Base-by-base conservation (phyloP, 768 basidiomycete genomes). In the Astraeus odoratus region DNA sequence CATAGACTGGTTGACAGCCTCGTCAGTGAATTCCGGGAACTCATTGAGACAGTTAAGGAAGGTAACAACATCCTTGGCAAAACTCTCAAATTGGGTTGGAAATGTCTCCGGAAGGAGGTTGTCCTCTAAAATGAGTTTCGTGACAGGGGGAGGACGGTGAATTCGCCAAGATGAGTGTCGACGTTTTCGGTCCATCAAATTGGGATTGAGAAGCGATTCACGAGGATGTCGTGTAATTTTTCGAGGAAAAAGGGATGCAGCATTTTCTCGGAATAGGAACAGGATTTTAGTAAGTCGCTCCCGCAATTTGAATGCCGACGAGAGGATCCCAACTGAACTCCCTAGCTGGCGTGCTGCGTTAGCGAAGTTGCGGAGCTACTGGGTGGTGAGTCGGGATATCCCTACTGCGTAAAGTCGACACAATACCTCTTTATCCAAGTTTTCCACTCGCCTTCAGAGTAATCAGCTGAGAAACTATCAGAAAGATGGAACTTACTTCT, bases 331-430 rank as follows among this genome's bases (percentile, higher is more conserved):
- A 27, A 78, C 74, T 0, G 76, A 78, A 44, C 74, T 75, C 3
- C 77, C 76, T 1, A 77, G 59, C 43, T 76, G 76, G 15, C 77
- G 73, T 16, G 75, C 74, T 7, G 77, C 75, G 19, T 77, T 77
- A 22, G 72, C 70, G 50, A 77, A 78, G 55, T 73, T 73, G 7
- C 75, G 68, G 8, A 77, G 69, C 71, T 76, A 42, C 1, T 47
- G 19, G 37, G 20, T 43, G 57, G 46, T 56, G 52, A 22, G 20
- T 41, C 19, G 44, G 44, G 42, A 52, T 2, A 42, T n/a, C 19
- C 27, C 27, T 15, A 23, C 1, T 29, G 31, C 4, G 22, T 23
- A 38, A 41, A 18, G 26, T 4, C 25, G 16, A 8, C n/a, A 33
- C 63, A 48, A 65, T n/a, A 57, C 65, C 63, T 78, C 73, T 48